Conservation (phyloP, 176 grass and related monocot genomes). For the Carex kokanica region DNA sequence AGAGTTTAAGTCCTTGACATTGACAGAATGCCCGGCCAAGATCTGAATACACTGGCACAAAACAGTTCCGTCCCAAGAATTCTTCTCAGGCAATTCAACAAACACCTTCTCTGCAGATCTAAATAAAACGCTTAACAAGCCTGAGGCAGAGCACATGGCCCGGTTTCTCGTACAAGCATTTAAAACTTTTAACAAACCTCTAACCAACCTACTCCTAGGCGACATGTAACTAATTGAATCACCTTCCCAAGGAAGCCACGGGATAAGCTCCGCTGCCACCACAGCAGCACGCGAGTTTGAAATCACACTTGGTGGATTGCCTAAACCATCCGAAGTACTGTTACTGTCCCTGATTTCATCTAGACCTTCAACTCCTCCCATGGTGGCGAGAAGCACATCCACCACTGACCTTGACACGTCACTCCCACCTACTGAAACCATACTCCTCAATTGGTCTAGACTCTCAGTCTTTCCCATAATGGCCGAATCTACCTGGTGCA, state of each 20-base stretch:
- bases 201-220: constrained; percentile 65
- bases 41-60: constrained; percentile 73
- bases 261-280: constrained; percentile 56
- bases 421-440: constrained; percentile 33
- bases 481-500: constrained; percentile 65
- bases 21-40: constrained; percentile 73
- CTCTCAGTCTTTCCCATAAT: constrained; percentile 64
- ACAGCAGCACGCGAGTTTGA: constrained; percentile 54
- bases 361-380: constrained; percentile 72
- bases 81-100: constrained; percentile 30
- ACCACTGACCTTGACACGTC: constrained; percentile 56
- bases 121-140: constrained; percentile 57
- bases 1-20: constrained; percentile 58
- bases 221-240: constrained; percentile 56
- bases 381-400: constrained; percentile 72
- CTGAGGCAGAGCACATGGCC: constrained; percentile 79
- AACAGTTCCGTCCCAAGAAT: constrained; percentile 54
- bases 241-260: constrained; percentile 56
- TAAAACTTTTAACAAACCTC: constrained; percentile 54
- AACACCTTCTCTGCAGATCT: constrained; percentile 65
- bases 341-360: constrained; percentile 40
- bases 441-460: constrained; percentile 36
- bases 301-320: constrained; percentile 66
- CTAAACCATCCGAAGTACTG: constrained; percentile 28
- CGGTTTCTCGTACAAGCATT: constrained; percentile 79